A percentile compares a stretch with the other conserved stretches of the same genome.
Conservation (phyloP, 2,329 filamentous ascomycete genomes). For the Penicillium griseofulvum region DNA sequence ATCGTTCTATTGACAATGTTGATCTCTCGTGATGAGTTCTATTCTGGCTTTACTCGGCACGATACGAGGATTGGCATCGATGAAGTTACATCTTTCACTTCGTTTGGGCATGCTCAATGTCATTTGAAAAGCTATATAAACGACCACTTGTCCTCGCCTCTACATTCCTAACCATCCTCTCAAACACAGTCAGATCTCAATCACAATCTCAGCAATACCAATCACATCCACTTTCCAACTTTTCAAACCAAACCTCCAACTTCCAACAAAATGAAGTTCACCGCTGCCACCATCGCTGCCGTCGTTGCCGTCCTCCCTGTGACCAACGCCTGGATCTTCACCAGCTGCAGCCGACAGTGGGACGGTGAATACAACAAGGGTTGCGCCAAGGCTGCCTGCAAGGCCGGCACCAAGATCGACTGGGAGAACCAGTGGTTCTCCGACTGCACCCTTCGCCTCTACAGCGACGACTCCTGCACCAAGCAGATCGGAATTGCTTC, state of each 20-base stretch:
- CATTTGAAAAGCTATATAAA: background rate
- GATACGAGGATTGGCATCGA: conserved; percentile 1
- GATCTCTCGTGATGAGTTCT: background rate
- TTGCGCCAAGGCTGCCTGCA: conserved; percentile 5
- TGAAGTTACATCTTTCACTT: background rate
- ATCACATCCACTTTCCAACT: background rate
- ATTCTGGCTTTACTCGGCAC: background rate
- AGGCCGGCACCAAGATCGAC: conserved; percentile 4
- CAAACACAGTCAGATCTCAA: background rate
- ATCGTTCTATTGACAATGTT: background rate
- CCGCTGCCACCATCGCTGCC: conserved; percentile 5
- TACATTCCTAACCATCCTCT: background rate
- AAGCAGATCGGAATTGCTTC: conserved; percentile 11
- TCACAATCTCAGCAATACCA: background rate
- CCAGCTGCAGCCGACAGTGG: conserved; percentile 9
- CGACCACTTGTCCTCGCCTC: background rate
- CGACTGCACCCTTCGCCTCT: conserved; percentile 8
- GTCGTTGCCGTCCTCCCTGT: conserved; percentile 7
- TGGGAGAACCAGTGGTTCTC: conserved; percentile 6
- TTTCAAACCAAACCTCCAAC: background rate
- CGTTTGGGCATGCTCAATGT: background rate
- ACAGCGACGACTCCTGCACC: conserved; percentile 3
- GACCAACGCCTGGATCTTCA: conserved; percentile 15
- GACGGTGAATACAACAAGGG: conserved; percentile 3
- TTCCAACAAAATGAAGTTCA: conserved; percentile 10